Base-by-base conservation (phyloP, 2,329 filamentous ascomycete genomes). In the Phialophora tarda region DNA sequence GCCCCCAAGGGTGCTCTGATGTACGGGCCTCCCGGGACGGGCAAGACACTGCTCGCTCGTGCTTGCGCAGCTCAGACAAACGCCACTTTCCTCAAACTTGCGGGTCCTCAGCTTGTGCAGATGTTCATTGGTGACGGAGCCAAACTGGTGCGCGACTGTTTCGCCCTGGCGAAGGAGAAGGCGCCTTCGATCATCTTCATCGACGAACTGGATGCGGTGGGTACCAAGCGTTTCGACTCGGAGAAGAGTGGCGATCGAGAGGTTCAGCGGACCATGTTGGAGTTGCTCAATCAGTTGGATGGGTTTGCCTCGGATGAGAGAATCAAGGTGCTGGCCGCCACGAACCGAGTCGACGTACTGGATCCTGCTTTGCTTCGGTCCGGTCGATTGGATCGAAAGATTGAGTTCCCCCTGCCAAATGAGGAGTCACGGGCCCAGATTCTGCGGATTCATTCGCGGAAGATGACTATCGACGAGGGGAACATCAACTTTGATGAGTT, bases 61-160 rank as follows among this genome's bases (percentile, higher is more conserved):
- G 95, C 95, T 67, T 99, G 95, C 78, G 95, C 95, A 4, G 95
- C 95, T 57, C 95, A 99, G 82, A 98, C 95, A 68, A 95, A 99
- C 73, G 95, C 95, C 70, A 99, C 95, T 26, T 99, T 99, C 85
- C 88, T 99, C 77, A 99, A 99, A 81, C 91, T 99, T 64, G 95
- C 95, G 67, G 95, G 95, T 59, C 95, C 96, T 4, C 95, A 99
- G 81, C 88, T 99, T 47, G 95, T 99, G 32, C 95, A 99, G 79
- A 99, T 98, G 95, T 99, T 98, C 79, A 99, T 99, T 48, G 95
- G 95, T 78, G 96, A 99, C 73, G 95, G 95, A 75, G 95, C 96
- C 51, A 99, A 99, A 82, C 87, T 99, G 32, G 95, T 99, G 50
- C 91, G 95, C 66, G 95, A 99, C 82, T 96, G 92, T 81, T 99